phyloP scores from a whole-genome alignment of 371 early-diverging fungal species.

The Mucor mucedo region DNA sequence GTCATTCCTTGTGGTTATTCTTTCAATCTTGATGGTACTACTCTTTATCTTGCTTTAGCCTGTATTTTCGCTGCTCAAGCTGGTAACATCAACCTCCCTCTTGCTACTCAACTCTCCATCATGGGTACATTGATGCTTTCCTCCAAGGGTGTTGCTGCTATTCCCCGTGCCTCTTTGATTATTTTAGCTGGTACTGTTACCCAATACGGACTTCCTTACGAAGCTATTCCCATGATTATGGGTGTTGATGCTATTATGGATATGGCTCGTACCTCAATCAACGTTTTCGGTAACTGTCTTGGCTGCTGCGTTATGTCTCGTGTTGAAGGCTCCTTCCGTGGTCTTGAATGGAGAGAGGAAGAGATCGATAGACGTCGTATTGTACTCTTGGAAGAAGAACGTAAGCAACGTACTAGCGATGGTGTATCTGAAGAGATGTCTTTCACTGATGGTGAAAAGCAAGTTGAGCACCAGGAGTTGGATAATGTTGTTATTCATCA shows the following conservation, averaged over 20 bases:
- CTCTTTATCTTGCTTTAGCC: slow-evolving; percentile 75
- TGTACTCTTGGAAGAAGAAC: slow-evolving; percentile 7
- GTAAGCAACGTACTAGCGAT: slow-evolving; percentile 3
- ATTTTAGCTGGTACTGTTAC: slow-evolving; percentile 25
- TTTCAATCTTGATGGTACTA: slow-evolving; percentile 85
- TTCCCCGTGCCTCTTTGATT: slow-evolving; percentile 74
- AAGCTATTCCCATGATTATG: slow-evolving; percentile 65
- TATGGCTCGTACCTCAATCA: slow-evolving; percentile 80
- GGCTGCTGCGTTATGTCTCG: slow-evolving; percentile 75
- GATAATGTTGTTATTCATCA: slow-evolving; percentile 15
- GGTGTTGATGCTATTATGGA: slow-evolving; percentile 83
- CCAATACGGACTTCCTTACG: slow-evolving; percentile 62
- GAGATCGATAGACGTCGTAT: slow-evolving; percentile 40
- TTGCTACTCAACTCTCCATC: slow-evolving; percentile 71
- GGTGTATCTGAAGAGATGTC: slow-evolving; percentile 13
- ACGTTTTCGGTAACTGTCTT: slow-evolving; percentile 77
- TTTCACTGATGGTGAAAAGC: slow-evolving; percentile 12
- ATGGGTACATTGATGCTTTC: slow-evolving; percentile 79
- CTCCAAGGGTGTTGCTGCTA: slow-evolving; percentile 83
- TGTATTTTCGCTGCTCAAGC: slow-evolving; percentile 74
- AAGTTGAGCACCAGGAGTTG: slow-evolving; percentile 1
- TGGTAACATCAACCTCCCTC: slow-evolving; percentile 57
- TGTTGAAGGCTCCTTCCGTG: slow-evolving; percentile 77
- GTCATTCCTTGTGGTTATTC: slow-evolving; percentile 82
- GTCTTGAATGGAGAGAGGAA: slow-evolving; percentile 51